A percentile compares a stretch with the other conserved stretches of the same genome.
phyloP scores from a whole-genome alignment of 108 stramenopile genomes.

The Stephanodiscus triporus region DNA sequence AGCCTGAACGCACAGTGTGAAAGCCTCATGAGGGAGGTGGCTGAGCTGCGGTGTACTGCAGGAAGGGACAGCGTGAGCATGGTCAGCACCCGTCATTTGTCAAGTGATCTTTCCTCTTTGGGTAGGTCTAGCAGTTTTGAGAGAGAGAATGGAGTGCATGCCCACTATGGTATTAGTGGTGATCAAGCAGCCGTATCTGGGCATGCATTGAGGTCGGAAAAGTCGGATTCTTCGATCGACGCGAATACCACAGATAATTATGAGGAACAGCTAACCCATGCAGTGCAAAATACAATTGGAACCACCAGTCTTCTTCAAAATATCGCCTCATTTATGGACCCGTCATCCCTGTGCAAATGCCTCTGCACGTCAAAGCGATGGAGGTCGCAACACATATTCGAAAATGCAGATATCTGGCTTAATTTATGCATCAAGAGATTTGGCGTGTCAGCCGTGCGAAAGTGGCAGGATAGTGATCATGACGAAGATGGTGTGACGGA shows the following conservation, averaged over 20 bases:
- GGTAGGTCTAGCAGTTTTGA: background rate
- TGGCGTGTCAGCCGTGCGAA: slow-evolving; percentile 65
- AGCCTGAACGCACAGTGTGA: slow-evolving; percentile 82
- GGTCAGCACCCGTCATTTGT: background rate
- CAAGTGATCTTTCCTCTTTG: background rate
- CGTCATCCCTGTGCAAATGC: slow-evolving; percentile 58
- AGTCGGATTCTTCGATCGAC: slow-evolving; percentile 9
- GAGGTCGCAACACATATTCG: slow-evolving; percentile 54
- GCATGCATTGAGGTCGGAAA: slow-evolving; percentile 29
- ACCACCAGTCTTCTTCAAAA: slow-evolving; percentile 15
- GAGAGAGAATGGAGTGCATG: background rate
- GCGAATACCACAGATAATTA: background rate
- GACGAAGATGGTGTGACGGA: slow-evolving; percentile 50
- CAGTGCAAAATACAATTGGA: slow-evolving; percentile 16
- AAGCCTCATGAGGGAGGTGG: slow-evolving; percentile 71
- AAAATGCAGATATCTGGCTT: slow-evolving; percentile 60
- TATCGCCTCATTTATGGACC: slow-evolving; percentile 68
- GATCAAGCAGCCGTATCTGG: background rate
- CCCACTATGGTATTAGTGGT: background rate
- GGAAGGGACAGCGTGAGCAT: slow-evolving; percentile 5
- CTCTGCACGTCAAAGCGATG: slow-evolving; percentile 49
- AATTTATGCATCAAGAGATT: slow-evolving; percentile 65
- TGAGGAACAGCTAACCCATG: background rate
- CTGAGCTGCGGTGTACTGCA: slow-evolving; percentile 38
- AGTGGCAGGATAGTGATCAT: slow-evolving; percentile 68